Conservation (phyloP, 805 yeast species). For the Candida schatavii region DNA sequence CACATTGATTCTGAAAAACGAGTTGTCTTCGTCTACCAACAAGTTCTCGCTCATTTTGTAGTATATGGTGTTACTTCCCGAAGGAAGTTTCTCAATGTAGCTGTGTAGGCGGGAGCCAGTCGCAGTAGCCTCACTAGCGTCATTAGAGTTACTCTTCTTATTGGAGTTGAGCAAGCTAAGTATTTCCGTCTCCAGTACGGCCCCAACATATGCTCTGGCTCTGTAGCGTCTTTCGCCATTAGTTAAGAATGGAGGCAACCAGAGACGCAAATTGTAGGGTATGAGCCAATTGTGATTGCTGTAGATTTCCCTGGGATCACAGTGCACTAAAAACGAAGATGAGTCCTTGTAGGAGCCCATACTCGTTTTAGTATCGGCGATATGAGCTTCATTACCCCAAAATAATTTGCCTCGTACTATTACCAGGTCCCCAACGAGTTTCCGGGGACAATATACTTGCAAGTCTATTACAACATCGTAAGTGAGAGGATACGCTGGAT, state of each 20-base stretch:
- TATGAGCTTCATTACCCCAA: not conserved
- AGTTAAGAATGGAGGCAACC: conserved; percentile 34
- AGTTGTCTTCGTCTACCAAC: not conserved
- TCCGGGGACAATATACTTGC: not conserved
- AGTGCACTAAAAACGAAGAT: conserved; percentile 19
- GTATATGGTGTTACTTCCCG: not conserved
- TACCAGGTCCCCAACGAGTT: not conserved
- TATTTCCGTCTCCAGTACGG: not conserved
- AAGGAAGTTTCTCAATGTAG: not conserved
- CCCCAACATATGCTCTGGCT: not conserved
- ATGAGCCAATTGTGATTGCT: conserved; percentile 27
- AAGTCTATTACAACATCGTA: not conserved
- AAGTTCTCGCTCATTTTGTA: not conserved
- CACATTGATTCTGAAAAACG: conserved; percentile 19
- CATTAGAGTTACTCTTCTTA: not conserved
- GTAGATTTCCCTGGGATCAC: conserved; percentile 31
- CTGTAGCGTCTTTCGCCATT: conserved; percentile 9
- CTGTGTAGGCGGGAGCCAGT: not conserved
- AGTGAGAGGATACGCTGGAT: not conserved
- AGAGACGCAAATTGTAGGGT: conserved; percentile 35
- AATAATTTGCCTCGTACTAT: not conserved
- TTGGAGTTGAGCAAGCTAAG: not conserved
- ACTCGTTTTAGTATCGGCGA: not conserved
- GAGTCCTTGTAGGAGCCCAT: too few species aligned
- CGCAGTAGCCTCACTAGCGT: not conserved